These are phyloP conservation scores for Linum usitatissimum DNA, from an alignment of 345 rosid genomes.

Conservation along the genomic window DNA sequence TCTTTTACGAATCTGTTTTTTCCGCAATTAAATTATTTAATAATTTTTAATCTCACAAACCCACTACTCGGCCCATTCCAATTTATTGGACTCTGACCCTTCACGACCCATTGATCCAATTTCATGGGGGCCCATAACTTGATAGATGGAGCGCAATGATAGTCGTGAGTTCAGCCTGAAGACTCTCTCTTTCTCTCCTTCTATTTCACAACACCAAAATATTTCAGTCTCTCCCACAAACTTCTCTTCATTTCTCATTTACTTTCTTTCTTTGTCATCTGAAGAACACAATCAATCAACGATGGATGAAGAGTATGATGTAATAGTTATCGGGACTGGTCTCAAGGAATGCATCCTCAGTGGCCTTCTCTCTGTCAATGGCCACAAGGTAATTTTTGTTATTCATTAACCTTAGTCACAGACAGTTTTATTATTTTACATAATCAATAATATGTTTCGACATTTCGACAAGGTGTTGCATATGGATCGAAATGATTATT, in stretches of 20 bases:
- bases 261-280: not conserved
- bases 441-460: too few relatives aligned
- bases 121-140: too few relatives aligned
- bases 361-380: constrained; percentile 87
- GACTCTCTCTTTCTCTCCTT: not conserved
- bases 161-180: not conserved
- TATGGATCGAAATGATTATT: constrained; percentile 78
- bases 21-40: too few relatives aligned
- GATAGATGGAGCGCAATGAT: too few relatives aligned
- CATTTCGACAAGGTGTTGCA: constrained; percentile 38
- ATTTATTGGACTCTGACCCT: too few relatives aligned
- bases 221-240: not conserved
- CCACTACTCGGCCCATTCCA: too few relatives aligned
- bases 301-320: constrained; percentile 95
- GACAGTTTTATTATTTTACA: too few relatives aligned
- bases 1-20: too few relatives aligned
- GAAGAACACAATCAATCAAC: not conserved
- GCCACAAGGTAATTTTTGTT: constrained; percentile 51
- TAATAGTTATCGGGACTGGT: constrained; percentile 89
- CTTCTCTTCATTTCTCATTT: not conserved
- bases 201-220: not conserved
- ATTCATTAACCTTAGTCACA: too few relatives aligned
- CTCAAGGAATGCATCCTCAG: constrained; percentile 96
- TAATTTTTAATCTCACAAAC: too few relatives aligned
- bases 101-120: too few relatives aligned